A percentile compares a stretch with the other conserved stretches of the same genome.
phyloP scores from a whole-genome alignment of 441 rosid genomes.

The Corymbia citriodora region DNA sequence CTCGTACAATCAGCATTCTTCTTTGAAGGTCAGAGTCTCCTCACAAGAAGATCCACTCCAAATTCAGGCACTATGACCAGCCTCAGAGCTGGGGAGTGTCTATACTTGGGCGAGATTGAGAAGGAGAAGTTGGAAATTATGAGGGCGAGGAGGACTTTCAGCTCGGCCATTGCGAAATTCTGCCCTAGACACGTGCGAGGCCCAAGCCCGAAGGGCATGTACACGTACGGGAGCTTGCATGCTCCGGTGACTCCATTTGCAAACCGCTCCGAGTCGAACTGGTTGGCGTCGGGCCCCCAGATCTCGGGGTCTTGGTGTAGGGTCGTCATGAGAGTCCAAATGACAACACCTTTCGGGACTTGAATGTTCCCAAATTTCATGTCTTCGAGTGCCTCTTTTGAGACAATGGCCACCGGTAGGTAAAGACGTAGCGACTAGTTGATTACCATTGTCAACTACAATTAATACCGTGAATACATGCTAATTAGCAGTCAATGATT shows the following conservation, averaged over 20 bases:
- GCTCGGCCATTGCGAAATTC: neutral
- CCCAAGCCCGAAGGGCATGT: neutral
- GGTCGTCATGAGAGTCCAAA: neutral
- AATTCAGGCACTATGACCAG: neutral
- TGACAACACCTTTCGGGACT: neutral
- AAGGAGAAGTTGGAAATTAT: neutral
- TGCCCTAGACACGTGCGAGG: neutral
- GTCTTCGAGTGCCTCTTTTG: neutral
- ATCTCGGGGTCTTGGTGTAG: neutral
- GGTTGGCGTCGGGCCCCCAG: neutral
- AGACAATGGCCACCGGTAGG: neutral
- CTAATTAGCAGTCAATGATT: neutral
- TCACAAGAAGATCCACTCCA: neutral
- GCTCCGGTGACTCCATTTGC: neutral
- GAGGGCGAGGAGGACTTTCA: neutral
- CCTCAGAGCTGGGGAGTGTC: neutral
- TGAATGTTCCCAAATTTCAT: neutral
- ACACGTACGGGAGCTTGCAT: neutral
- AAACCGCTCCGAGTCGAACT: neutral
- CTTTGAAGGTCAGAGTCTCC: neutral
- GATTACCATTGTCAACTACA: neutral
- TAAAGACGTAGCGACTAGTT: neutral
- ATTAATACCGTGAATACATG: neutral
- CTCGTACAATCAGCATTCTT: neutral
- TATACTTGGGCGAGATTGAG: neutral